Conservation (phyloP, 1,139 yeast genomes). For the Protomyces inouyei region DNA sequence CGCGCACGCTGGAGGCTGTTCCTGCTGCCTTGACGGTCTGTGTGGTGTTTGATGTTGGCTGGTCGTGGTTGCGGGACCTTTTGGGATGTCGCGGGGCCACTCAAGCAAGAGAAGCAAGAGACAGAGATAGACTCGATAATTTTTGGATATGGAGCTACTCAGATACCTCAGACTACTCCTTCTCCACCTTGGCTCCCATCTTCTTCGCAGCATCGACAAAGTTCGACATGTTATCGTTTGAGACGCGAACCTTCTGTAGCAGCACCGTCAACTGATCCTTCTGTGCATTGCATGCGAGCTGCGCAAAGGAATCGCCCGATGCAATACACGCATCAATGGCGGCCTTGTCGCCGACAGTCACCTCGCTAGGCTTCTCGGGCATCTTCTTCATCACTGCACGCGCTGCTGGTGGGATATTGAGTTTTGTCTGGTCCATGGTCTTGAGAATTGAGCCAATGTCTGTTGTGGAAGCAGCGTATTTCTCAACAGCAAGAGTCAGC, state of each 20-base stretch:
- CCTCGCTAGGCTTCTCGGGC: constrained; percentile 13
- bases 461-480: constrained; percentile 6
- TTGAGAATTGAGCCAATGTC: constrained; percentile 19
- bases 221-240: constrained; percentile 12
- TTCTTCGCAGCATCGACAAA: constrained; percentile 17
- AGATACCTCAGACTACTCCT: not conserved
- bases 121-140: no score
- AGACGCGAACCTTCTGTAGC: constrained; percentile 11
- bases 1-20: no score
- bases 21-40: no score
- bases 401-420: constrained; percentile 10
- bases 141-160: no score
- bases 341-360: constrained; percentile 11
- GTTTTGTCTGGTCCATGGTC: constrained; percentile 22
- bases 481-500: not conserved
- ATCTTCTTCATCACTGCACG: constrained; percentile 25
- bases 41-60: no score
- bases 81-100: no score
- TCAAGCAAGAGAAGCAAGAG: no score
- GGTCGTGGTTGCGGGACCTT: no score
- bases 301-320: constrained; percentile 1
- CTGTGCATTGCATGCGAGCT: constrained; percentile 14
- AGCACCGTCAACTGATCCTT: constrained; percentile 20
- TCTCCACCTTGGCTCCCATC: constrained; percentile 11
- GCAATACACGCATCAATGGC: constrained; percentile 21